Percentiles rank a stretch among this genome's conserved stretches.
Conservation (phyloP, 208 protist species). For the Endotrypanum monterogeii region DNA sequence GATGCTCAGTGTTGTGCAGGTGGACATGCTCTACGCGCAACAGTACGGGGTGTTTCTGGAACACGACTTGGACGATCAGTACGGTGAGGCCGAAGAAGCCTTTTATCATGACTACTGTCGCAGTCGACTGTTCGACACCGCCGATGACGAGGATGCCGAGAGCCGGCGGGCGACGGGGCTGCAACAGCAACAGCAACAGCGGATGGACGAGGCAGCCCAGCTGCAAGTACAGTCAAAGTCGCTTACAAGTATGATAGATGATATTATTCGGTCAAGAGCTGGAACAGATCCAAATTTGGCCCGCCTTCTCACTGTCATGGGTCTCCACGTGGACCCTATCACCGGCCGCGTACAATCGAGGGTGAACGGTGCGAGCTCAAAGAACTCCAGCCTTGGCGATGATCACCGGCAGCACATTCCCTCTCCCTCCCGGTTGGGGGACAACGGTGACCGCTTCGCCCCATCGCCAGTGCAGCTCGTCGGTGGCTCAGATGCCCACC, state of each 20-base stretch:
- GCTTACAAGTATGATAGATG: conserved; percentile 58
- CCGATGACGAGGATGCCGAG: conserved; percentile 20
- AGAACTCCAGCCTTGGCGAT: background rate
- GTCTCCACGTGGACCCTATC: conserved; percentile 41
- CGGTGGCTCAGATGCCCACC: conserved; percentile 4
- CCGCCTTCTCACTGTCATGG: conserved; percentile 64
- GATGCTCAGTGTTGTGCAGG: conserved; percentile 15
- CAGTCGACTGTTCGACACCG: conserved; percentile 16
- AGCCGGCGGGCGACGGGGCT: background rate
- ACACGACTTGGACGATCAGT: conserved; percentile 53
- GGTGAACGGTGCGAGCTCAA: background rate
- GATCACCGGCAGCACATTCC: background rate
- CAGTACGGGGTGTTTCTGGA: conserved; percentile 69
- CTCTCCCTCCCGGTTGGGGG: background rate
- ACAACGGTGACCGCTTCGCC: conserved; percentile 10
- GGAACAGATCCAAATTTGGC: conserved; percentile 44
- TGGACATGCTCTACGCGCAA: conserved; percentile 54
- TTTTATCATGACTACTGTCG: conserved; percentile 59
- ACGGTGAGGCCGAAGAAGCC: conserved; percentile 55
- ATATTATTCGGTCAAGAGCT: conserved; percentile 50
- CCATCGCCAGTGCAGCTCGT: conserved; percentile 21
- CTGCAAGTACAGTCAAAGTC: conserved; percentile 43
- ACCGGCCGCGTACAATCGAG: conserved; percentile 35
- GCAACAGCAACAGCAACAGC: conserved; percentile 21
- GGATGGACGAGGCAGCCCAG: conserved; percentile 28